Evolutionary conservation across 73 alveolate species (phyloP), one percentile per base, ranked within the genome.

Genomic region (Stentor roeselii): DNA sequence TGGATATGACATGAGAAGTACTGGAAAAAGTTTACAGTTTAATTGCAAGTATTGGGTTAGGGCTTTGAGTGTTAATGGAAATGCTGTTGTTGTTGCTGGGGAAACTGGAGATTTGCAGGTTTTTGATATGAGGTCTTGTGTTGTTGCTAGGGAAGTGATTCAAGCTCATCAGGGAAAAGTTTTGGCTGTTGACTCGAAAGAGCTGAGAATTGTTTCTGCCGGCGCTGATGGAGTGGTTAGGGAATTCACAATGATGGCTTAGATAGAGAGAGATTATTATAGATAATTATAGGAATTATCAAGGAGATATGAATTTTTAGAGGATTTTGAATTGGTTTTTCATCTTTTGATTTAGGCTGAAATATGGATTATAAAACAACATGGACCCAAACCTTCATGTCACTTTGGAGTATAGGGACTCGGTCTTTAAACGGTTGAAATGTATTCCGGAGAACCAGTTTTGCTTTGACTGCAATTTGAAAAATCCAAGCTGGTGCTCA

Each of bases 361-460:
- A 21, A 67, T 21, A 67, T 27, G 42, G 27, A 67, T 40, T 27
- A 30, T 30, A 21, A 30, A 21, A 67, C 21, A 30, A 21, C 21
- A 67, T 67, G 80, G 80, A 67, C 34, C 80, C 80, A 30, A 40
- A 67, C 41, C 15, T 32, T 32, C 80, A 67, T 11, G 80, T 67
- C 34, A 40, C 21, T 67, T 14, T 21, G 14, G 80, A 36, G 27
- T 67, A 67, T 67, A n/a, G 80, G 34, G 80, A 67, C 37, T 67
- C 80, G 14, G 41, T 67, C 2, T 67, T 67, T 40, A 67, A 32
- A 21, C n/a, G 37, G 37, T 40, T 67, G 21, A 21, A 32, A n/a
- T 40, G 27, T 1, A 21, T 67, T 2, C 80, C 80, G 34, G 80
- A 32, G 34, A 67, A 67, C 2, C 80, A 67, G 34, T 21, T 32